phyloP scores from a whole-genome alignment of 148 eudicot species.

The Oxyria digyna region DNA sequence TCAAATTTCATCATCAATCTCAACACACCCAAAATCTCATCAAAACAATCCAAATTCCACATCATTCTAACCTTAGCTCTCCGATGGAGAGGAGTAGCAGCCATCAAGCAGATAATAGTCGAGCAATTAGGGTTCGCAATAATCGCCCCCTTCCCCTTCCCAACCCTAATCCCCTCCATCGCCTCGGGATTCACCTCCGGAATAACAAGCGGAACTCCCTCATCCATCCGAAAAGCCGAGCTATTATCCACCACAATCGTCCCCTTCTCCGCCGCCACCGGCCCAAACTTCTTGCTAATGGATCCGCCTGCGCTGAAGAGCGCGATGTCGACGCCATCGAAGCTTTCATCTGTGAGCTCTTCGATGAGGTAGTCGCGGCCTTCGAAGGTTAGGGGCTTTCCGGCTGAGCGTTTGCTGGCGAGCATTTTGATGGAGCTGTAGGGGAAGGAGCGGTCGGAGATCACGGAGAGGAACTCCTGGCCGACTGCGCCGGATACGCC shows the following conservation, averaged over 20 bases:
- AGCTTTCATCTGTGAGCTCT: conserved; percentile 48
- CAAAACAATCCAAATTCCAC: no score
- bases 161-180: conserved; percentile 49
- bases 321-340: conserved; percentile 69
- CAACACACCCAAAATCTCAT: no score
- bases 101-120: conserved; percentile 95
- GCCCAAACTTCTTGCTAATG: conserved; percentile 75
- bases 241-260: conserved; percentile 89
- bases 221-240: conserved; percentile 90
- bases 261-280: conserved; percentile 59
- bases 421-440: conserved; percentile 77
- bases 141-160: conserved; percentile 58
- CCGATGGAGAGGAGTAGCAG: conserved; percentile 92
- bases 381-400: conserved; percentile 48
- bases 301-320: conserved; percentile 86
- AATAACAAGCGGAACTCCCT: conserved; percentile 69
- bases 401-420: conserved; percentile 81
- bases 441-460: conserved; percentile 79
- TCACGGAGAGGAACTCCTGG: conserved; percentile 90
- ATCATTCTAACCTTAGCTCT: conserved; percentile 65
- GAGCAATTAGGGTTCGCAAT: conserved; percentile 98
- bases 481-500: conserved; percentile 90
- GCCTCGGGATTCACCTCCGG: conserved; percentile 96
- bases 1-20: no score
- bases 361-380: conserved; percentile 36